A percentile compares a stretch with the other conserved stretches of the same genome.
phyloP scores from a whole-genome alignment of 2,329 filamentous ascomycete species.

The Acarospora socialis region DNA sequence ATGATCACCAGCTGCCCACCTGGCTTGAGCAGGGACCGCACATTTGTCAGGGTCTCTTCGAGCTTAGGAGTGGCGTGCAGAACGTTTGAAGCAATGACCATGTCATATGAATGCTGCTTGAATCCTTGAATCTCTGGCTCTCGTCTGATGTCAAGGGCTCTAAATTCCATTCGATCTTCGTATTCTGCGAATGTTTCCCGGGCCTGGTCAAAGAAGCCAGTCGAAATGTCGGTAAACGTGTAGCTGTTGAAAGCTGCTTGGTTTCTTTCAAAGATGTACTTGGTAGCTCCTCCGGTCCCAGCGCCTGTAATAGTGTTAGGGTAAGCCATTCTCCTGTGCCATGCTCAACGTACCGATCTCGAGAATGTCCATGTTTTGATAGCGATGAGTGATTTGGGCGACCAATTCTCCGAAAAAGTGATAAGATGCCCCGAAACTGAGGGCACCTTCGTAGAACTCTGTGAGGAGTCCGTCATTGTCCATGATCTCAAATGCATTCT shows the following conservation, averaged over 20 bases:
- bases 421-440: too few species aligned
- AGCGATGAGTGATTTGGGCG: too few species aligned
- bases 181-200: constrained; percentile 18
- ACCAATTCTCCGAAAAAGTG: too few species aligned
- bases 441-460: too few species aligned
- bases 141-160: constrained; percentile 20
- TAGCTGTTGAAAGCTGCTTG: constrained; percentile 1
- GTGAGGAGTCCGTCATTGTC: constrained; percentile 5
- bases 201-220: constrained; percentile 28
- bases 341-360: background rate
- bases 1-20: constrained; percentile 33
- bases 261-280: constrained; percentile 1
- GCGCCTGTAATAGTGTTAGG: background rate
- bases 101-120: constrained; percentile 20
- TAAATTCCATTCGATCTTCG: constrained; percentile 20
- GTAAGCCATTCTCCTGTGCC: background rate
- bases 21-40: constrained; percentile 27
- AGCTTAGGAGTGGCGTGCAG: constrained; percentile 24
- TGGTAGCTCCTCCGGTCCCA: constrained; percentile 6
- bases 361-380: background rate
- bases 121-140: constrained; percentile 24
- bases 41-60: constrained; percentile 21
- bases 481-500: constrained; percentile 5
- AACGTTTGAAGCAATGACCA: constrained; percentile 27
- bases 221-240: constrained; percentile 33